Conservation (phyloP, 768 basidiomycete species). For the Pleurotus cornucopiae region DNA sequence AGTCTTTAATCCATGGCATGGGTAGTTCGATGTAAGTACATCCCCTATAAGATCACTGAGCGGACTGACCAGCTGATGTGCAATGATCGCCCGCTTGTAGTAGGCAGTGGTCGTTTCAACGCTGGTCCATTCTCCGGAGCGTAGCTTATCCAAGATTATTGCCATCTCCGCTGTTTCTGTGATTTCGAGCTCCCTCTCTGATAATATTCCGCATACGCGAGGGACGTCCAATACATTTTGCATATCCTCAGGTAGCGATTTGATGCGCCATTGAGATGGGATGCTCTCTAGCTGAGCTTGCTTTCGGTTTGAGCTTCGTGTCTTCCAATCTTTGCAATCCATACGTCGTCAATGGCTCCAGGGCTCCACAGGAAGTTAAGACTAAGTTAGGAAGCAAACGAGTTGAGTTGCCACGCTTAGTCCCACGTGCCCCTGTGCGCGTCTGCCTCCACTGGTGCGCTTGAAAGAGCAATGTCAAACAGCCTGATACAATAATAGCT, state of each 20-base stretch:
- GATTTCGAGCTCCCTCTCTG: conserved; percentile 43
- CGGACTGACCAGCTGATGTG: conserved; percentile 67
- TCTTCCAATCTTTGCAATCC: conserved; percentile 35
- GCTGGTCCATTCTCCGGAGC: conserved; percentile 51
- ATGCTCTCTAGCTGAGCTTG: conserved; percentile 48
- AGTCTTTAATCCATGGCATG: conserved; percentile 8
- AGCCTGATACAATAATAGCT: too few relatives aligned
- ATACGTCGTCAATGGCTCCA: too few relatives aligned
- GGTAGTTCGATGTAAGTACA: neutral
- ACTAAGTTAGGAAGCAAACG: too few relatives aligned
- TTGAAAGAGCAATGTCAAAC: too few relatives aligned
- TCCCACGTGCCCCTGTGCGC: too few relatives aligned
- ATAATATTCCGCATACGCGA: conserved; percentile 52
- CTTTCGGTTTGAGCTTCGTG: conserved; percentile 52
- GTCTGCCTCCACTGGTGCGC: too few relatives aligned
- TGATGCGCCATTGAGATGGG: conserved; percentile 62
- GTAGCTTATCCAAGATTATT: conserved; percentile 49
- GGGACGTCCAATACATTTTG: conserved; percentile 56
- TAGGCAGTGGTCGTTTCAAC: conserved; percentile 71
- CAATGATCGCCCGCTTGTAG: conserved; percentile 73
- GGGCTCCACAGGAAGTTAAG: too few relatives aligned
- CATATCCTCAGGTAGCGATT: conserved; percentile 38
- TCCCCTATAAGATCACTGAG: neutral
- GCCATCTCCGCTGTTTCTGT: conserved; percentile 35
- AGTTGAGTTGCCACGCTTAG: too few relatives aligned